Base-by-base conservation (phyloP, 225 moss, liverwort and hornwort genomes). In the Polytrichum commune region DNA sequence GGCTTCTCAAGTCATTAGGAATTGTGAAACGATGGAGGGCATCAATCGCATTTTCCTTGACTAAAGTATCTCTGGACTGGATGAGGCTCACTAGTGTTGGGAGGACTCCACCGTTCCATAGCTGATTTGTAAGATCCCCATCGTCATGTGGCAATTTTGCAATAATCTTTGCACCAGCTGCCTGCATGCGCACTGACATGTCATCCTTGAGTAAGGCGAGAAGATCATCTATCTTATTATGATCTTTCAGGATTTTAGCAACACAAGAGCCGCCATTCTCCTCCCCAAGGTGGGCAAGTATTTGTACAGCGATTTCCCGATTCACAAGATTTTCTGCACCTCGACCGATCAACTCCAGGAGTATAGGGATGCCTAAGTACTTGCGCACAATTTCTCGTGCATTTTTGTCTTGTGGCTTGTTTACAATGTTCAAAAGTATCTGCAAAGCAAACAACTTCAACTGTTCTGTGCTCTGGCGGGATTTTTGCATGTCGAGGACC, bases 101-200 rank as follows among this genome's bases (percentile, higher is more conserved):
- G 5, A 82, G 32, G 5, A 67, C 85, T 20, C 71, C 75, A 6
- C 55, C 68, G 19, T 69, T 58, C 20, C 73, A 65, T 18, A 86
- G 56, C 26, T 68, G 70, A 33, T 58, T 67, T n/a, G 73, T 71
- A 7, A 86, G 58, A 10, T 54, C 75, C 65, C 26, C 54, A 53
- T 61, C 63, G 22, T 79, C 71, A 19, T 19, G 19, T 27, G 85
- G 82, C 38, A 86, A 74, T 66, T 71, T 71, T n/a, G 68, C 66
- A 54, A 86, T 23, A 10, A 86, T 77, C 62, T 79, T 82, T 54
- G 82, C 82, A 54, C 71, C 76, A 22, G 82, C 82, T 56, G 78
- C 79, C 65, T 79, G 85, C 18, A 76, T 76, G 54, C 54, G 30
- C n/a, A 69, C 70, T 4, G 66, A 67, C 64, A 60, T 64, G 56